Conservation (phyloP, 2,329 filamentous ascomycete species). For the Scytalidium lignicola region DNA sequence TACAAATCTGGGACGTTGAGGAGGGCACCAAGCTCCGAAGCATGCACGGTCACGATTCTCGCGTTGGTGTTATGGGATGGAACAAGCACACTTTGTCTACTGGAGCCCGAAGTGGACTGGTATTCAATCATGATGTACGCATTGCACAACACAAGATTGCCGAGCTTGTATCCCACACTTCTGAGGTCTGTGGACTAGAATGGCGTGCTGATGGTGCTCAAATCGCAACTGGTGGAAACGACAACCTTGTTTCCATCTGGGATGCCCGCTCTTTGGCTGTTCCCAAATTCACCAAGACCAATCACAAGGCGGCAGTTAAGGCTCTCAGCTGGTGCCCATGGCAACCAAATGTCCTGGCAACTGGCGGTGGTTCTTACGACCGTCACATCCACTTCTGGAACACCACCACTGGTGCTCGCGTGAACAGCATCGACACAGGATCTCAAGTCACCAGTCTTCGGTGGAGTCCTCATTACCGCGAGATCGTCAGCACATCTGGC, state of each 20-base stretch:
- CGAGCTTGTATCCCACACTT: slow-evolving; percentile 94
- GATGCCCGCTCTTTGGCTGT: slow-evolving; percentile 89
- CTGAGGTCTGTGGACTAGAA: slow-evolving; percentile 95
- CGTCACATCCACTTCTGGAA: slow-evolving; percentile 99
- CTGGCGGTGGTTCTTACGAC: slow-evolving; percentile 93
- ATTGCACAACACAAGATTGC: slow-evolving; percentile 97
- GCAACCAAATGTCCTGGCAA: slow-evolving; percentile 95
- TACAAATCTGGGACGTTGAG: slow-evolving; percentile 98
- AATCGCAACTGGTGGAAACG: slow-evolving; percentile 94
- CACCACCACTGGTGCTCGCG: slow-evolving; percentile 91
- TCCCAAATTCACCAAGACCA: slow-evolving; percentile 99
- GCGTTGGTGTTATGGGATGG: slow-evolving; percentile 98
- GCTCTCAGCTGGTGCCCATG: slow-evolving; percentile 98
- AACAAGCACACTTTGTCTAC: slow-evolving; percentile 97
- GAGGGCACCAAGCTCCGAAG: slow-evolving; percentile 93
- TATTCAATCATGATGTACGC: slow-evolving; percentile 98
- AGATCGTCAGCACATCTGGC: slow-evolving; percentile 94
- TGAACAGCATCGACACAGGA: slow-evolving; percentile 98
- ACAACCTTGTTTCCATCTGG: slow-evolving; percentile 99
- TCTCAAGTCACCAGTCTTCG: slow-evolving; percentile 94
- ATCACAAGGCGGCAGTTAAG: slow-evolving; percentile 98
- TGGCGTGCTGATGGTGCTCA: slow-evolving; percentile 96
- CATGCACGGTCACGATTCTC: slow-evolving; percentile 96
- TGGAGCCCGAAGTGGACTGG: slow-evolving; percentile 86
- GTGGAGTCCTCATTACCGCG: slow-evolving; percentile 95